phyloP scores from a whole-genome alignment of 331 rosid genomes.

The Erythrophleum ivorense region DNA sequence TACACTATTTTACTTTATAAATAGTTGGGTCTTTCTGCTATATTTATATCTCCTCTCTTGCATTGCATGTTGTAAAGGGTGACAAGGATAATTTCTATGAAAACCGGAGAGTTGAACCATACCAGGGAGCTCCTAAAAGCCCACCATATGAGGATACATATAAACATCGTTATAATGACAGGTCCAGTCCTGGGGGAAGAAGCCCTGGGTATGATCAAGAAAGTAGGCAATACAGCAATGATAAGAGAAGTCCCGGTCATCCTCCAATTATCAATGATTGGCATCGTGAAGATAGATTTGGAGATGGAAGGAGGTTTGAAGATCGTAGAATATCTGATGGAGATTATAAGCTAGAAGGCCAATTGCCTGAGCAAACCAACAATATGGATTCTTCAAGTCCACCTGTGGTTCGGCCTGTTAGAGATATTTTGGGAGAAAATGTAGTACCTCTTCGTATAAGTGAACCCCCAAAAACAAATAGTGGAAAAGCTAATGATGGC shows the following conservation, averaged over 20 bases:
- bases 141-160: slow-evolving; percentile 78
- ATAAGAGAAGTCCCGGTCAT: slow-evolving; percentile 72
- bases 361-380: slow-evolving; percentile 72
- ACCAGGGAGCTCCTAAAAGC: slow-evolving; percentile 78
- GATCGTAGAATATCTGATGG: slow-evolving; percentile 72
- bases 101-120: slow-evolving; percentile 60
- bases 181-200: slow-evolving; percentile 87
- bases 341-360: slow-evolving; percentile 65
- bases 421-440: slow-evolving; percentile 92
- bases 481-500: slow-evolving; percentile 61
- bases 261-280: slow-evolving; percentile 83
- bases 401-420: slow-evolving; percentile 82
- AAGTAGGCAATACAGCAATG: slow-evolving; percentile 65
- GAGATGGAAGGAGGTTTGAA: slow-evolving; percentile 67
- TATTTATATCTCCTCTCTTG: slow-evolving; percentile 22
- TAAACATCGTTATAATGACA: slow-evolving; percentile 71
- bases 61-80: slow-evolving; percentile 58
- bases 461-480: slow-evolving; percentile 80
- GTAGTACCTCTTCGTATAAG: slow-evolving; percentile 75
- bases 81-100: slow-evolving; percentile 79
- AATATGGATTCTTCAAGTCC: slow-evolving; percentile 69
- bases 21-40: slow-evolving; percentile 22
- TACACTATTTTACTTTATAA: slow-evolving; percentile 7
- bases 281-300: slow-evolving; percentile 88
- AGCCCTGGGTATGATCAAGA: slow-evolving; percentile 90